Evolutionary conservation across 1,284 basidiomycete genomes (phyloP), one percentile per base, ranked within the genome.

Genomic region (Rhizopogon parksii): DNA sequence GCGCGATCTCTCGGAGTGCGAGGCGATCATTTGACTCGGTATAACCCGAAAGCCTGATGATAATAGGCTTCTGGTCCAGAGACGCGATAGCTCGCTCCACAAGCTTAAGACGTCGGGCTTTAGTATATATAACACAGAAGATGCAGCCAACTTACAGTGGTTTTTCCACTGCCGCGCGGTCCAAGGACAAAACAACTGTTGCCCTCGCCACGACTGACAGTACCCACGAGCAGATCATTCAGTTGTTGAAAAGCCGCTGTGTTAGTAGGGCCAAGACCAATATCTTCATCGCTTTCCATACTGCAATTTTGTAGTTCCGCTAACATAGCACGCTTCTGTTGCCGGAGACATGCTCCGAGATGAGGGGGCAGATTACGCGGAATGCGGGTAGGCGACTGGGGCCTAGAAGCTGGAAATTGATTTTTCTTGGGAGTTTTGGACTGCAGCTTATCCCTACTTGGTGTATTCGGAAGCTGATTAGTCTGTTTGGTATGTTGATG

Each of bases 1-100:
- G 74, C 0, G 91, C 91, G 59, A 97, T 89, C 67, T 95, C 91
- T n/a, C 86, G 82, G 65, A 96, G 82, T n/a, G 95, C 95, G 3
- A 91, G 72, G 25, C 88, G 78, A 64, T 96, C 95, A 45, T 85
- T 91, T 25, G 77, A 80, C 57, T 96, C 92, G 0, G 85, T 79
- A 66, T 89, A 80, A 0, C 92, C 95, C n/a, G 87, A 91, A 1
- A 97, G 74, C 0, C 84, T 83, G 43, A 97, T 77, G 36, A 92
- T 66, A 52, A 95, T 83, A 0, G 89, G 81, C 35, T 71, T 70
- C 40, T 65, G 63, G 0, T 71, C 55, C 30, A 82, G 59, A 25
- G 70, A 55, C 12, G 67, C 57, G 15, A 89, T 67, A 27, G 78
- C 83, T 37, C 68, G 65, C 53, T 88, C 78, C 6, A 87, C 63